Base-by-base conservation (phyloP, 176 grass and related monocot species). In the Cenchrus fungigraminus region DNA sequence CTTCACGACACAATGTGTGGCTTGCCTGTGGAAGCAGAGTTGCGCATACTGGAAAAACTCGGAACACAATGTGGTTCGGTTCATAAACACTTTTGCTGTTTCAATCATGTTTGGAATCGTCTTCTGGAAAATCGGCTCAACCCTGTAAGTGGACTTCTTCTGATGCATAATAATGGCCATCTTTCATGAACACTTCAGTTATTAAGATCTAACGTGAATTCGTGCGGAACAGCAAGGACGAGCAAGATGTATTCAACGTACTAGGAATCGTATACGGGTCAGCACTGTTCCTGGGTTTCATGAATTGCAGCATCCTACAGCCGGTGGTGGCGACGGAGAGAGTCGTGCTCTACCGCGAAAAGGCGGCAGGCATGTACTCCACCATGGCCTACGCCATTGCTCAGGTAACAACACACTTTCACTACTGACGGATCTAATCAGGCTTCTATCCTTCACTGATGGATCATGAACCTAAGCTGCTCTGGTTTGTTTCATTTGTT, bases 1-100 rank as follows among this genome's bases (percentile, higher is more conserved):
- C 51, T 87, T 95, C 43, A 84, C 28, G 28, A 86, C 86, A 6
- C 93, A 98, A 34, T 95, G 86, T 31, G 78, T 83, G n/a, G 93
- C 91, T 50, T 98, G 95, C 79, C 74, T 95, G 82, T 98, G 95
- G 95, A 98, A 98, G 75, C 89, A 93, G 79, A 89, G 84, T 63
- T 92, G 87, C 74, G 92, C 95, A 54, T 95, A 98, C n/a, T 98
- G 95, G 95, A 98, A 98, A 82, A 98, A 95, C 83, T 87, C 93
- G 32, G 93, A 98, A 66, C 89, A 91, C 64, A 98, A 98, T 83
- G 77, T 93, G 63, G 93, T 93, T 50, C 91, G 93, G 68, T 94
- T 98, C 44, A 47, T 98, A 68, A 95, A 94, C 78, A 88, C 96
- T 42, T 83, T 95, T 84, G 84, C 81, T 32, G 77, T 94, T 46